Base-by-base conservation (phyloP, 2,329 filamentous ascomycete genomes). In the Phialophora expanda region DNA sequence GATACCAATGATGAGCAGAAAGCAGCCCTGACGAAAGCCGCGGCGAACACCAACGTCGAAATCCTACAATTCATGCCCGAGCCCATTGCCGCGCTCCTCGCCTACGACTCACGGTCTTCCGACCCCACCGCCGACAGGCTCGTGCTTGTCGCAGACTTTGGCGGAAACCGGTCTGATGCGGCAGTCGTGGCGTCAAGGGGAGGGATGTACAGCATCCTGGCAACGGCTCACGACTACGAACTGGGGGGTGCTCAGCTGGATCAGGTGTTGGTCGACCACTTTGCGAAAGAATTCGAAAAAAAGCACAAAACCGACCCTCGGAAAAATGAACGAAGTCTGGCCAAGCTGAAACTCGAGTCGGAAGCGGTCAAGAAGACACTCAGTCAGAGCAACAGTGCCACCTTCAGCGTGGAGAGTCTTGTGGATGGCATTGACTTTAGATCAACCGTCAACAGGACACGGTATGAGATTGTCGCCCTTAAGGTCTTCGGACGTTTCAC, bases 221-320 rank as follows among this genome's bases (percentile, higher is more conserved):
- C 95, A 22, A 96, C 94, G 12, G 88, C 90, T 32, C 95, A 98
- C 82, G 95, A 99, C 83, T 97, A 96, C 81, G 93, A 98, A 76
- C 91, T 94, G 72, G 89, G 91, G 64, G 95, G 95, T 75, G 85
- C 87, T 41, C 89, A 93, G 71, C 85, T 99, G 64, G 95, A 99
- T 82, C 87, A 95, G 78, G 90, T 94, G 57, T 85, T 99, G 66
- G 91, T 97, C 77, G 94, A 99, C 78, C 90, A 97, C 84, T 97
- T 98, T 74, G 91, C 94, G 73, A 99, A 99, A 85, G 95, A 99
- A 81, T 99, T 99, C 82, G 86, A 95, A 76, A 98, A 99, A 87
- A 97, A 96, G 86, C 87, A 98, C 86, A 90, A 89, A 82, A 87
- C 87, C 65, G 95, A 98, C 79, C 95, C 95, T 24, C 87, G 93